Percentiles rank a stretch among this genome's conserved stretches.
Evolutionary conservation across 345 rosid species (phyloP).

Genomic region (Clausena lansium): DNA sequence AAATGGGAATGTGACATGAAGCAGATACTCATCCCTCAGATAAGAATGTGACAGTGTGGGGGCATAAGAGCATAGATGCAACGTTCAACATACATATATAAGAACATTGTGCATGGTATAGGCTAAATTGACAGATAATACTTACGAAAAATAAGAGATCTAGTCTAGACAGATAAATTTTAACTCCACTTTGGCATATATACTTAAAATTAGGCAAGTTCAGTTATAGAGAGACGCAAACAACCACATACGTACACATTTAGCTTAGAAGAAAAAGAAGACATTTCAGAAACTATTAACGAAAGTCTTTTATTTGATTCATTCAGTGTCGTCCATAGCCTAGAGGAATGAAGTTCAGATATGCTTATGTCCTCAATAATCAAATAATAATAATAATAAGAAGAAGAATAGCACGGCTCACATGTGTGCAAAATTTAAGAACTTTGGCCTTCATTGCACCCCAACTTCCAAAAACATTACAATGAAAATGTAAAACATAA

Average conservation of each 20-base stretch:
- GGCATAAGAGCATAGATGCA: neutral
- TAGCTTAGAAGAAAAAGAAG: neutral
- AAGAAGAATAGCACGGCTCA: neutral
- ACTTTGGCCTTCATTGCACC: neutral
- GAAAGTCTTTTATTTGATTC: neutral
- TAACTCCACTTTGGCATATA: too few relatives aligned
- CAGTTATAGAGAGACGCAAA: neutral
- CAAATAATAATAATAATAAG: neutral
- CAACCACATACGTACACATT: neutral
- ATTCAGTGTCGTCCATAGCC: neutral
- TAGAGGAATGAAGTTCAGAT: neutral
- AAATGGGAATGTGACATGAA: neutral
- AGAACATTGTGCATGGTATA: neutral
- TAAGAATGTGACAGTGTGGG: neutral
- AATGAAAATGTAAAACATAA: neutral
- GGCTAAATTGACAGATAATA: neutral
- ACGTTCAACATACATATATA: neutral
- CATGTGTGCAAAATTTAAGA: slow-evolving; percentile 1
- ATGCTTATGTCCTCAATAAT: neutral
- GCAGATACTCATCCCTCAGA: neutral
- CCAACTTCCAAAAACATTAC: neutral
- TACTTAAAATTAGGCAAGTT: neutral
- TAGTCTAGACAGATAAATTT: neutral
- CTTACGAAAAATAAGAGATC: neutral
- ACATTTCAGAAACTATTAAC: neutral